Conservation (phyloP, 106 monocot species). For the Hemerocallis citrina region DNA sequence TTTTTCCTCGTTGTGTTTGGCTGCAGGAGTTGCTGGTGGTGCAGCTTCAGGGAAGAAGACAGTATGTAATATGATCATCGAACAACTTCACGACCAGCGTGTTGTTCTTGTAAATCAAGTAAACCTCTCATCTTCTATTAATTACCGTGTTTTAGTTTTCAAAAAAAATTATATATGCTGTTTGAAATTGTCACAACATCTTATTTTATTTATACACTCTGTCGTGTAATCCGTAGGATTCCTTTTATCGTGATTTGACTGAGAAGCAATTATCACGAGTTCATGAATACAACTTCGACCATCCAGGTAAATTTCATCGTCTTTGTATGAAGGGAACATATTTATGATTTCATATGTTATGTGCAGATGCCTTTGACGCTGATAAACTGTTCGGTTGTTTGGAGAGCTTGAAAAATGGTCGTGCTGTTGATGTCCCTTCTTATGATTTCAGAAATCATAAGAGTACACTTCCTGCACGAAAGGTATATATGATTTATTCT, state of each 20-base stretch:
- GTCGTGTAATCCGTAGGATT: constrained; percentile 28
- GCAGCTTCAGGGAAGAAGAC: constrained; percentile 63
- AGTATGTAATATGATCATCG: constrained; percentile 60
- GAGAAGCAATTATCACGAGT: constrained; percentile 29
- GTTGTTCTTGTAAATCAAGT: constrained; percentile 64
- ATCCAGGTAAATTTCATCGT: constrained; percentile 29
- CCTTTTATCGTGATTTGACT: constrained; percentile 46
- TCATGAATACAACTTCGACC: constrained; percentile 54
- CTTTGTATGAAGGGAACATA: neutral
- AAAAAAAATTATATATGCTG: neutral
- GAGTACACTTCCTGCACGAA: constrained; percentile 32
- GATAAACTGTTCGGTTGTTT: constrained; percentile 56
- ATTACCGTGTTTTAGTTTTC: neutral
- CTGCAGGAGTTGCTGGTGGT: constrained; percentile 59
- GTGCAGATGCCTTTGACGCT: constrained; percentile 82
- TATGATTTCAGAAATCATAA: constrained; percentile 62
- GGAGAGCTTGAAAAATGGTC: constrained; percentile 51
- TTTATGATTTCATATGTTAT: neutral
- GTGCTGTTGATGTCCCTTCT: constrained; percentile 49
- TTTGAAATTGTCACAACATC: neutral
- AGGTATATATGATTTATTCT: constrained; percentile 29
- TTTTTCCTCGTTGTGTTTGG: neutral
- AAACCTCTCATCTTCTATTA: neutral
- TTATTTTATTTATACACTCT: neutral
- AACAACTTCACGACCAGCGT: constrained; percentile 62